Evolutionary conservation across 176 grass and related monocot genomes (phyloP).

Genomic region (Avena insularis): DNA sequence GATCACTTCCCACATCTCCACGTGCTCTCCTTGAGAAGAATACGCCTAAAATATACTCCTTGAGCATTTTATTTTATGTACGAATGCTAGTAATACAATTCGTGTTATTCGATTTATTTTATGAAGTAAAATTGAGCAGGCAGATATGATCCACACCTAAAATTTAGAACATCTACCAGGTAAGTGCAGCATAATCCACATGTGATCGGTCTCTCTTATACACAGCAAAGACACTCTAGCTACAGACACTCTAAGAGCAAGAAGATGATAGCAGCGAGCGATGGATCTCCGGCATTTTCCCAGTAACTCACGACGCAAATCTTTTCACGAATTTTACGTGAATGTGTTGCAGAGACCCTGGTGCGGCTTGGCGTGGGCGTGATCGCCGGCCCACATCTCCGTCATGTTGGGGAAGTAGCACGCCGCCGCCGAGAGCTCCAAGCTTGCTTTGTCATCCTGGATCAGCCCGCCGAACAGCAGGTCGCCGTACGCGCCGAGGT

Average conservation of each 20-base stretch:
- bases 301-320: too few relatives aligned
- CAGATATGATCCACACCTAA: too few relatives aligned
- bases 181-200: constrained; percentile 36
- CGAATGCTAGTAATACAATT: too few relatives aligned
- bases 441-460: constrained; percentile 33
- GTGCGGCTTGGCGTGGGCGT: constrained; percentile 32
- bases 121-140: too few relatives aligned
- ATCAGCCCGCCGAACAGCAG: constrained; percentile 36
- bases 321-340: not conserved
- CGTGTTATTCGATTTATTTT: too few relatives aligned
- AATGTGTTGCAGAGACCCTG: constrained; percentile 46
- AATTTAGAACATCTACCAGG: not conserved
- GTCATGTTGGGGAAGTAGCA: constrained; percentile 62
- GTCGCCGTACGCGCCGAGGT: constrained; percentile 50
- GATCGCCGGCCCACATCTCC: constrained; percentile 48
- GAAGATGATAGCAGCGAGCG: not conserved
- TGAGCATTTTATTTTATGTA: too few relatives aligned
- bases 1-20: too few relatives aligned
- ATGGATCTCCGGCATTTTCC: not conserved
- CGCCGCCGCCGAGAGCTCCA: constrained; percentile 50
- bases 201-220: constrained; percentile 1
- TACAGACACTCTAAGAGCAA: not conserved
- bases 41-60: too few relatives aligned
- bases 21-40: too few relatives aligned
- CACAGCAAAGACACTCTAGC: too few relatives aligned